Percentiles rank a stretch among this genome's conserved stretches.
Conservation (phyloP, 2,329 filamentous ascomycete genomes). For the Aspergillus udagawae region DNA sequence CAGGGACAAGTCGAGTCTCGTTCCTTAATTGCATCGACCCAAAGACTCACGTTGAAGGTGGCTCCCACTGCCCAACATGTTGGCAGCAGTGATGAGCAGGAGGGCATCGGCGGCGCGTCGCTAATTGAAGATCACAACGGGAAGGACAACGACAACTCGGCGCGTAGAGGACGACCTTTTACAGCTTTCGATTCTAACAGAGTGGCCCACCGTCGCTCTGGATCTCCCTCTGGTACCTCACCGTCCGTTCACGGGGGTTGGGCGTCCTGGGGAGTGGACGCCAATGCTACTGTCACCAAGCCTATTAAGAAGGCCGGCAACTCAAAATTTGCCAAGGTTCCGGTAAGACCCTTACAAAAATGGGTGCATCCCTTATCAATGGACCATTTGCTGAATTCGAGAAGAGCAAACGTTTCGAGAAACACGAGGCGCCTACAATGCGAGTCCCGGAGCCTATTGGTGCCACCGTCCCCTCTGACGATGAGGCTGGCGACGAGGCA, state of each 20-base stretch:
- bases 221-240: slow-evolving; percentile 8
- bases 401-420: slow-evolving; percentile 19
- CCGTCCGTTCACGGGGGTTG: slow-evolving; percentile 13
- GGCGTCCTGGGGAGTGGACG: slow-evolving; percentile 12
- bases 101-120: slow-evolving; percentile 17
- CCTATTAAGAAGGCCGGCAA: slow-evolving; percentile 5
- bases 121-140: slow-evolving; percentile 10
- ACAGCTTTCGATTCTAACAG: slow-evolving; percentile 20
- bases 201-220: slow-evolving; percentile 11
- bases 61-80: background rate
- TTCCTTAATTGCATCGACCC: slow-evolving; percentile 5
- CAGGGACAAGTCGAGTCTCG: slow-evolving; percentile 15
- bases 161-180: slow-evolving; percentile 8
- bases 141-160: slow-evolving; percentile 5
- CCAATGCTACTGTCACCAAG: background rate
- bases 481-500: slow-evolving; percentile 17
- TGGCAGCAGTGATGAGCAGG: slow-evolving; percentile 3
- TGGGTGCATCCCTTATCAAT: background rate
- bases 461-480: slow-evolving; percentile 15
- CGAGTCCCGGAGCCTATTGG: slow-evolving; percentile 15
- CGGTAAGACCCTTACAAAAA: slow-evolving; percentile 8
- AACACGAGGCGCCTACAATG: slow-evolving; percentile 15
- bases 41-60: slow-evolving; percentile 1
- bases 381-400: slow-evolving; percentile 5
- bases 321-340: slow-evolving; percentile 24